A percentile compares a stretch with the other conserved stretches of the same genome.
Evolutionary conservation across 2,329 filamentous ascomycete genomes (phyloP).

Genomic region (Rhexocercosporidium sp.): DNA sequence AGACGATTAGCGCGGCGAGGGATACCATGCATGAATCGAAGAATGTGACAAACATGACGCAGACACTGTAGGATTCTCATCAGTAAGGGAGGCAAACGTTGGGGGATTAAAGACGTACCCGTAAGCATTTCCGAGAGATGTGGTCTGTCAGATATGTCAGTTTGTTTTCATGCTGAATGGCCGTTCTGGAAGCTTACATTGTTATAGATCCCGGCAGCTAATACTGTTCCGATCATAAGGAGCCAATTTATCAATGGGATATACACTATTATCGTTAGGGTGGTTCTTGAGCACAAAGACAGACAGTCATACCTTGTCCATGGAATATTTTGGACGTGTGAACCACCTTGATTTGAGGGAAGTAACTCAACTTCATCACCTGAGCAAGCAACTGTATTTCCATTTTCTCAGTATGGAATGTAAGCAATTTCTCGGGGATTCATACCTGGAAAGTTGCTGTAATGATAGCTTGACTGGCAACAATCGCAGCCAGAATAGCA

Average conservation of each 20-base stretch:
- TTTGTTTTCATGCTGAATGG: not conserved
- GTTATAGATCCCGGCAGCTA: slow-evolving; percentile 75
- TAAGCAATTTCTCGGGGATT: not conserved
- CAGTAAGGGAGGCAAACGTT: not conserved
- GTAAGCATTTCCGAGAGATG: slow-evolving; percentile 68
- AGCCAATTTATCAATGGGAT: slow-evolving; percentile 78
- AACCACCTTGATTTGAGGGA: slow-evolving; percentile 74
- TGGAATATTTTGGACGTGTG: slow-evolving; percentile 74
- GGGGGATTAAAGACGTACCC: slow-evolving; percentile 40
- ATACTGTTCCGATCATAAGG: slow-evolving; percentile 73
- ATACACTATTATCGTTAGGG: slow-evolving; percentile 56
- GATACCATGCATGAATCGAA: slow-evolving; percentile 78
- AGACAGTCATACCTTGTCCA: slow-evolving; percentile 55
- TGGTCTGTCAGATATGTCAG: slow-evolving; percentile 52
- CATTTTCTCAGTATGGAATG: not conserved
- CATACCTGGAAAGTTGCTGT: slow-evolving; percentile 71
- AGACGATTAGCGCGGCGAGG: slow-evolving; percentile 73
- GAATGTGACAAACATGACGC: slow-evolving; percentile 80
- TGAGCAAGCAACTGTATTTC: slow-evolving; percentile 61
- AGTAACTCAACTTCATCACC: slow-evolving; percentile 75
- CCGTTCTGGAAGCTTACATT: slow-evolving; percentile 52
- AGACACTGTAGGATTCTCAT: slow-evolving; percentile 64
- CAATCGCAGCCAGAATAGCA: slow-evolving; percentile 74
- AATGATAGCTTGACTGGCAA: slow-evolving; percentile 80
- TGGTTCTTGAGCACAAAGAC: too few species aligned